Evolutionary conservation across 2,329 filamentous ascomycete genomes (phyloP).

Genomic region (Penicillium sp.): DNA sequence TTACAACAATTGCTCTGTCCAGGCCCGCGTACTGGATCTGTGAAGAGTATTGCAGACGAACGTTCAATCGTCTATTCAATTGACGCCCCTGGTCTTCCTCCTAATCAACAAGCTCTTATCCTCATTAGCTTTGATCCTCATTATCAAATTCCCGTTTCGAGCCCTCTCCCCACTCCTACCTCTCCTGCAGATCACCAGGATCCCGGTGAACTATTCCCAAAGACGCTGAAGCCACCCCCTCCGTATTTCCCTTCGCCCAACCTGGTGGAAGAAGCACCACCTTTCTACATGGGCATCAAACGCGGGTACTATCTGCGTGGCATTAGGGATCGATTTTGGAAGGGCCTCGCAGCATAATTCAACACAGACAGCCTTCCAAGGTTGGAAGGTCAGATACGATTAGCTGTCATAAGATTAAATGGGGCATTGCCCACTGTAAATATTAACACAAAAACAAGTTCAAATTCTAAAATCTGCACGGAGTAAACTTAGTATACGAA

Average conservation of each 20-base stretch:
- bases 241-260: background rate
- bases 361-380: background rate
- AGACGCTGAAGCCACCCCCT: background rate
- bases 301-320: conserved; percentile 17
- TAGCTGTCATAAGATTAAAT: background rate
- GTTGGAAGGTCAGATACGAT: background rate
- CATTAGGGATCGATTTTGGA: background rate
- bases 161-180: background rate
- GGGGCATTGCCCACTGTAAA: background rate
- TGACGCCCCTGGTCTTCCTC: conserved; percentile 19
- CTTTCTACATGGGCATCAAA: conserved; percentile 13
- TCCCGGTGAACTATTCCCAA: background rate
- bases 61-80: conserved; percentile 36
- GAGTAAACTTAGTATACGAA: background rate
- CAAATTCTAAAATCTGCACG: background rate
- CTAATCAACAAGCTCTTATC: conserved; percentile 27
- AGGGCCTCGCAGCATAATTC: background rate
- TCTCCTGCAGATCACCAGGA: background rate
- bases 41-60: conserved; percentile 34
- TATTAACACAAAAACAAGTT: background rate
- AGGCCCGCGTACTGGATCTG: conserved; percentile 23
- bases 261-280: conserved; percentile 5
- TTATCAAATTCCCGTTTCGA: conserved; percentile 21
- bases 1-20: conserved; percentile 36
- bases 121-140: conserved; percentile 36